These are phyloP conservation scores for Saccharomyces uvarum DNA, from an alignment of 1,139 yeast species.

Conservation along the genomic window DNA sequence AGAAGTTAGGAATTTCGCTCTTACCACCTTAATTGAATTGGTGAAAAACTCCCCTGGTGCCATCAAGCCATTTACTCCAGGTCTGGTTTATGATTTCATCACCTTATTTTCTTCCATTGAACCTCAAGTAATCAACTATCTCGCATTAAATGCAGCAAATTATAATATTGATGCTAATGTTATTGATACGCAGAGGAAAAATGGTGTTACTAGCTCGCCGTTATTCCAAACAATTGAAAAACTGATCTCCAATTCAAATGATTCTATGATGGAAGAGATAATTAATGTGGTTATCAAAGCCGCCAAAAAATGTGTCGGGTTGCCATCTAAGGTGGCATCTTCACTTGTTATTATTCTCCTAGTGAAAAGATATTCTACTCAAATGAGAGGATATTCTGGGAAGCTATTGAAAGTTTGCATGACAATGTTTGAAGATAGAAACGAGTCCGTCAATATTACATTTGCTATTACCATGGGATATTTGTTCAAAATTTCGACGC, in stretches of 20 bases:
- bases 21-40: slow-evolving; percentile 63
- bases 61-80: slow-evolving; percentile 61
- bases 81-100: slow-evolving; percentile 60
- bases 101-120: slow-evolving; percentile 77
- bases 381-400: slow-evolving; percentile 56
- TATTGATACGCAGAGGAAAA: slow-evolving; percentile 71
- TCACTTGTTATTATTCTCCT: slow-evolving; percentile 66
- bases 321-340: slow-evolving; percentile 87
- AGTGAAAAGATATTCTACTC: slow-evolving; percentile 48
- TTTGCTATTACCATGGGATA: slow-evolving; percentile 81
- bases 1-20: slow-evolving; percentile 70
- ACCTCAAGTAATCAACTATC: slow-evolving; percentile 81
- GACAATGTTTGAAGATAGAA: slow-evolving; percentile 59
- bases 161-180: slow-evolving; percentile 65
- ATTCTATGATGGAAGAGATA: slow-evolving; percentile 44
- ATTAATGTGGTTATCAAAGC: slow-evolving; percentile 40
- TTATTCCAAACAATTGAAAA: slow-evolving; percentile 82
- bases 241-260: slow-evolving; percentile 53
- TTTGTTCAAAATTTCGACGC: slow-evolving; percentile 54
- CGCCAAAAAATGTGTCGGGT: slow-evolving; percentile 66
- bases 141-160: slow-evolving; percentile 82
- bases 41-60: slow-evolving; percentile 56
- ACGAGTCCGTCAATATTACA: slow-evolving; percentile 63
- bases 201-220: slow-evolving; percentile 72
- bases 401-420: slow-evolving; percentile 50